Conservation (phyloP, 441 rosid genomes). For the Eutrema salsugineum region DNA sequence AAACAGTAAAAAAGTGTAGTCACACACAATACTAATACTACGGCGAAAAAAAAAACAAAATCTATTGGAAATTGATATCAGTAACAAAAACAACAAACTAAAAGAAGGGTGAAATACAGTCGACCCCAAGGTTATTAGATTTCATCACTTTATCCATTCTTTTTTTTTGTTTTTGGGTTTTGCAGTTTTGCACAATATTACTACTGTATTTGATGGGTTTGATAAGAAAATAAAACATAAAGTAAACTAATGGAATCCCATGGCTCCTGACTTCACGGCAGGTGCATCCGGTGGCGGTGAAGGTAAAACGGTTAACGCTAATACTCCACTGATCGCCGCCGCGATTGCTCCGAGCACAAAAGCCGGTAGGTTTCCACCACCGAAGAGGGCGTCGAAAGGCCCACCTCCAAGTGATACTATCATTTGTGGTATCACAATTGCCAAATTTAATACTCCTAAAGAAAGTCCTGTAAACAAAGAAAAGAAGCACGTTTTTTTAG, state of each 20-base stretch:
- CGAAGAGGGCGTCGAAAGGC: conserved; percentile 42
- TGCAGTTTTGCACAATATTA: conserved; percentile 11
- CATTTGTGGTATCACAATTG: conserved; percentile 76
- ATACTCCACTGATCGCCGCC: conserved; percentile 55
- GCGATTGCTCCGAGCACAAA: conserved; percentile 64
- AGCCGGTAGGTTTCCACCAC: conserved; percentile 51
- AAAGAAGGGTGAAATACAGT: conserved; percentile 23
- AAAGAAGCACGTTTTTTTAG: not conserved
- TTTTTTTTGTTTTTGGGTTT: not conserved
- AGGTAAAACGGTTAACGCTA: conserved; percentile 66
- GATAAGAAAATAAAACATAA: not conserved
- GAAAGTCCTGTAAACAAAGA: conserved; percentile 55
- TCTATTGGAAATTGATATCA: conserved; percentile 15
- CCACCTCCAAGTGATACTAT: conserved; percentile 44
- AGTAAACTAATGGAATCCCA: conserved; percentile 43
- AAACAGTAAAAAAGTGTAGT: not conserved
- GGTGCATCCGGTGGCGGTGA: conserved; percentile 57
- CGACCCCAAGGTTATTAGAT: conserved; percentile 24
- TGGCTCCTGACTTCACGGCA: conserved; percentile 20
- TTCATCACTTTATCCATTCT: conserved; percentile 5
- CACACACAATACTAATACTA: not conserved
- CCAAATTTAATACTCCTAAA: conserved; percentile 76
- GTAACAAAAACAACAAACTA: conserved; percentile 13
- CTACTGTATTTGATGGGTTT: conserved; percentile 18
- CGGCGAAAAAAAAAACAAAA: not conserved